These are phyloP conservation scores for Tuber aestivum DNA, from an alignment of 495 filamentous ascomycete genomes.

Conservation along the genomic window DNA sequence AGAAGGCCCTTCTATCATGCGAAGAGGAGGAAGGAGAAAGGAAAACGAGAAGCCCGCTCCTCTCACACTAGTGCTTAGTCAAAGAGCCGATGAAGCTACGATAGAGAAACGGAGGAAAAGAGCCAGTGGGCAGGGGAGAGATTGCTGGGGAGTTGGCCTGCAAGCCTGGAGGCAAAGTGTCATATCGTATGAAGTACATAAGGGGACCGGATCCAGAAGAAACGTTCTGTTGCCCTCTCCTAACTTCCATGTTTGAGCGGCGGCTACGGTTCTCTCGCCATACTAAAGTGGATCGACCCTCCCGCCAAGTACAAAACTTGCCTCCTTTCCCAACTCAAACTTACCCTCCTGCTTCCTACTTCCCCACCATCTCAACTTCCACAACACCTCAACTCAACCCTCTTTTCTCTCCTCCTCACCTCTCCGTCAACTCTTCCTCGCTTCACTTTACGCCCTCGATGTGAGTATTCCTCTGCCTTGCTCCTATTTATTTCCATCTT, in stretches of 20 bases:
- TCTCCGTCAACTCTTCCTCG: not conserved
- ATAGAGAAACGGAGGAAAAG: not conserved
- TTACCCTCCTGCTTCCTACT: not conserved
- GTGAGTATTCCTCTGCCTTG: not conserved
- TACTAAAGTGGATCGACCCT: not conserved
- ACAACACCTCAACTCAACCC: not conserved
- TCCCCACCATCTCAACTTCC: slow-evolving; percentile 4
- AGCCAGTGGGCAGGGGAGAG: not conserved
- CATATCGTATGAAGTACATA: too few relatives aligned
- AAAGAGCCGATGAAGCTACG: not conserved
- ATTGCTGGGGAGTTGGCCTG: not conserved
- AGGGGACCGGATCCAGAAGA: not conserved
- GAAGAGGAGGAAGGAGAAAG: not conserved
- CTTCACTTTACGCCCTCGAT: not conserved
- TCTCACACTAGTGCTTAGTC: not conserved
- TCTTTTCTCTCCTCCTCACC: not conserved
- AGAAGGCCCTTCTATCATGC: not conserved
- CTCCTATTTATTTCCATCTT: not conserved
- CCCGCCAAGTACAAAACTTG: not conserved
- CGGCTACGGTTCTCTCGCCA: not conserved
- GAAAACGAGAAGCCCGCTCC: not conserved
- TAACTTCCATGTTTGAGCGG: not conserved
- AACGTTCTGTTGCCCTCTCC: not conserved
- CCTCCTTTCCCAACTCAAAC: not conserved
- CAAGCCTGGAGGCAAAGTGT: not conserved